Percentiles rank a stretch among this genome's conserved stretches.
Evolutionary conservation across 2,329 filamentous ascomycete species (phyloP).

Genomic region (Fusarium chuoi): DNA sequence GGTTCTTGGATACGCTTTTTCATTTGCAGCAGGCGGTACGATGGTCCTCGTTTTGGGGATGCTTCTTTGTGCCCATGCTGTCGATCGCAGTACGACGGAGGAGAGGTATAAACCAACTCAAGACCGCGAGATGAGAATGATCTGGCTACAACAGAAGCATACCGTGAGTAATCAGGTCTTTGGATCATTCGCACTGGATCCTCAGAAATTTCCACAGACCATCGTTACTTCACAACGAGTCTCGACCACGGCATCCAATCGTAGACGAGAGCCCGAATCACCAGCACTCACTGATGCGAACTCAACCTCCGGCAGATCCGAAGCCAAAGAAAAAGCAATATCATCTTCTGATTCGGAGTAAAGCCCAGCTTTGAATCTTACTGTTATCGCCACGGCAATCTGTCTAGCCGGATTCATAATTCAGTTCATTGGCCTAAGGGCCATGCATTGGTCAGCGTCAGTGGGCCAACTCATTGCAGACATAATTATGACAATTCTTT

Average conservation of each 20-base stretch:
- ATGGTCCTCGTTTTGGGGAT: slow-evolving; percentile 42
- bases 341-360: not conserved
- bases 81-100: slow-evolving; percentile 47
- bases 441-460: slow-evolving; percentile 7
- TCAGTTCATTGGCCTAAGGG: slow-evolving; percentile 8
- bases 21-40: slow-evolving; percentile 46
- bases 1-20: not conserved
- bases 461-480: not conserved
- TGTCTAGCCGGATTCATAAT: not conserved
- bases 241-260: too few species aligned
- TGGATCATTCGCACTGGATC: not conserved
- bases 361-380: not conserved
- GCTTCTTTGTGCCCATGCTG: slow-evolving; percentile 46
- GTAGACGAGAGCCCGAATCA: too few species aligned
- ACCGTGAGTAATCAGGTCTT: slow-evolving; percentile 46
- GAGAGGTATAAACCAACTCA: not conserved
- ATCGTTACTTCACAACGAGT: not conserved
- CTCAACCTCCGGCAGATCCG: not conserved
- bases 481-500: not conserved
- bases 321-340: too few species aligned
- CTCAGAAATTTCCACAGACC: not conserved
- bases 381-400: not conserved
- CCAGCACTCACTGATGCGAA: not conserved
- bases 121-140: not conserved
- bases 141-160: slow-evolving; percentile 46